phyloP scores from a whole-genome alignment of 2,329 filamentous ascomycete species.

The Leptographium procerum region DNA sequence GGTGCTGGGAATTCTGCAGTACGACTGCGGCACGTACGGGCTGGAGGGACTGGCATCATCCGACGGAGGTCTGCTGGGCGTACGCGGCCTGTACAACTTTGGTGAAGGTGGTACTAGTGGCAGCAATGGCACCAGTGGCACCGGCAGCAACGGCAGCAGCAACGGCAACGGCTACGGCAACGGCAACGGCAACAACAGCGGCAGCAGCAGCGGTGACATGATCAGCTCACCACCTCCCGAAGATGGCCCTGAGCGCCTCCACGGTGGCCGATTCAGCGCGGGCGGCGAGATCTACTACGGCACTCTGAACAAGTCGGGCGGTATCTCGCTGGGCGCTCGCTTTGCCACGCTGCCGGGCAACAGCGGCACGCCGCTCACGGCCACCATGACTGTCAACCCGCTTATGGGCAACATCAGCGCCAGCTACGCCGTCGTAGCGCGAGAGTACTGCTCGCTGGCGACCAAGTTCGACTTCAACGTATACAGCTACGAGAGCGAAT shows the following conservation, averaged over 20 bases:
- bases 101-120: slow-evolving; percentile 38
- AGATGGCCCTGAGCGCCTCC: slow-evolving; percentile 34
- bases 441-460: slow-evolving; percentile 70
- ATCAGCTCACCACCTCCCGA: not conserved
- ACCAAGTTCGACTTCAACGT: slow-evolving; percentile 95
- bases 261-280: slow-evolving; percentile 69
- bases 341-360: slow-evolving; percentile 79
- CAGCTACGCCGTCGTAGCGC: slow-evolving; percentile 83
- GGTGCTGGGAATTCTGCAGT: slow-evolving; percentile 60
- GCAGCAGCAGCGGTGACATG: slow-evolving; percentile 11
- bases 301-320: slow-evolving; percentile 84
- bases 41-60: slow-evolving; percentile 87
- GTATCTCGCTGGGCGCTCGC: slow-evolving; percentile 75
- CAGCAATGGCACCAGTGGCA: too few relatives aligned
- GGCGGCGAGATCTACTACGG: slow-evolving; percentile 95
- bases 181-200: slow-evolving; percentile 23
- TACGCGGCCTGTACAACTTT: slow-evolving; percentile 90
- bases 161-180: slow-evolving; percentile 23
- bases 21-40: slow-evolving; percentile 78
- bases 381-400: slow-evolving; percentile 86
- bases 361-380: slow-evolving; percentile 80
- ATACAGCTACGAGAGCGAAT: slow-evolving; percentile 93
- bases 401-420: slow-evolving; percentile 88
- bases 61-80: slow-evolving; percentile 77
- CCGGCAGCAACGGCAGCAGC: slow-evolving; percentile 6